Conservation (phyloP, 208 protist species). For the Acanthamoeba sp. region DNA sequence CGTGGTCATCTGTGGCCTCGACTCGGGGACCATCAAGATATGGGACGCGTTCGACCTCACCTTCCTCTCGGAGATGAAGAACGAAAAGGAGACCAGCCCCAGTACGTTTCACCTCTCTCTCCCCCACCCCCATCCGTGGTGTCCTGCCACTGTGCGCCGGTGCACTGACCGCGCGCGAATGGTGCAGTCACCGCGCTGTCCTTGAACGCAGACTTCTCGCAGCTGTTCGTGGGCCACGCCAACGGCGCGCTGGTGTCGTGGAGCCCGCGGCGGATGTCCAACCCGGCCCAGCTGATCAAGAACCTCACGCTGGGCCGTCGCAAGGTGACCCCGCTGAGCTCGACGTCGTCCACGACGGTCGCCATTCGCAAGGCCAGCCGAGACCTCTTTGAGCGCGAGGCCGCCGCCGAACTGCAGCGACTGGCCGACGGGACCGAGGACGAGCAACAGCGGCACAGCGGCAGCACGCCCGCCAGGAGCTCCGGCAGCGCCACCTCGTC, state of each 20-base stretch:
- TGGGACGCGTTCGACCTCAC: conserved; percentile 62
- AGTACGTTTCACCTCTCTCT: neutral
- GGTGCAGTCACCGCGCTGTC: conserved; percentile 13
- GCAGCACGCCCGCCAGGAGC: neutral
- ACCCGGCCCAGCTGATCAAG: conserved; percentile 64
- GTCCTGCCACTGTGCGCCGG: neutral
- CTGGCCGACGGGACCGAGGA: neutral
- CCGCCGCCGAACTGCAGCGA: neutral
- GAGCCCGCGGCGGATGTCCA: neutral
- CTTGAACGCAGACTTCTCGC: conserved; percentile 43
- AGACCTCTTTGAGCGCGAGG: neutral
- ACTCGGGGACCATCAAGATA: conserved; percentile 48
- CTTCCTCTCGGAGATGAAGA: conserved; percentile 48
- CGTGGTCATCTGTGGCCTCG: conserved; percentile 48
- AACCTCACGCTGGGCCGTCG: conserved; percentile 35
- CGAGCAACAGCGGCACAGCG: too few relatives aligned
- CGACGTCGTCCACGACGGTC: neutral
- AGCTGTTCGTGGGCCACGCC: conserved; percentile 55
- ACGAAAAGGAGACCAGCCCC: conserved; percentile 13
- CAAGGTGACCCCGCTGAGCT: neutral
- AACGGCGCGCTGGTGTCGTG: conserved; percentile 46
- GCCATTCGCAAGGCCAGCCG: conserved; percentile 53
- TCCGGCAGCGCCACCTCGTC: too few relatives aligned
- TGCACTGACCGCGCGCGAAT: neutral
- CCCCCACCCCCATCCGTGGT: neutral